Conservation (phyloP, 2,329 filamentous ascomycete genomes). For the Scedosporium aurantiacum region DNA sequence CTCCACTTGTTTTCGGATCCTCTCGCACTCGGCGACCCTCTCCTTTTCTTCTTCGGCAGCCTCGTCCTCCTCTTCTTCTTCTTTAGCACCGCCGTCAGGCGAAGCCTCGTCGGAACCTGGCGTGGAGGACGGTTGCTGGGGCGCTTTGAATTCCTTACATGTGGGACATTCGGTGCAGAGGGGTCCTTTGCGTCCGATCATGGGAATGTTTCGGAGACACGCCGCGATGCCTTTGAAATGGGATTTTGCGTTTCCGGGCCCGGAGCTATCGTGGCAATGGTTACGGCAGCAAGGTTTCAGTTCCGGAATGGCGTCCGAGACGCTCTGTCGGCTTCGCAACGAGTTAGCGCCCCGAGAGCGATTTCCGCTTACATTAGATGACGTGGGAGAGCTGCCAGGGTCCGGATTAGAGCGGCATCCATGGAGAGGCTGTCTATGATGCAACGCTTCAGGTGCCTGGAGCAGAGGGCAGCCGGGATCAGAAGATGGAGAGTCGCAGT, state of each 20-base stretch:
- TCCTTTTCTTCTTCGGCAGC: not conserved
- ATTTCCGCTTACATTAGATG: not conserved
- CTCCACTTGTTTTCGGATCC: not conserved
- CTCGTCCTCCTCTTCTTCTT: not conserved
- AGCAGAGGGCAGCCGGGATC: not conserved
- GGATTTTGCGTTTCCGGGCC: not conserved
- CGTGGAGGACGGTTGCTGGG: not conserved
- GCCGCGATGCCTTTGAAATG: not conserved
- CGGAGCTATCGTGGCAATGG: not conserved
- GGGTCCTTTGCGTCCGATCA: not conserved
- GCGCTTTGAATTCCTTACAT: not conserved
- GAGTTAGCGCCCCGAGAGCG: not conserved
- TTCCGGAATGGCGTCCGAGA: not conserved
- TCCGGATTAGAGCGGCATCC: not conserved
- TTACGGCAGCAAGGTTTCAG: not conserved
- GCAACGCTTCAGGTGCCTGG: not conserved
- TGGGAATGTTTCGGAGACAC: not conserved
- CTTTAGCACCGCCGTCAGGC: not conserved
- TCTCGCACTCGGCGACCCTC: not conserved
- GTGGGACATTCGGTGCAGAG: not conserved
- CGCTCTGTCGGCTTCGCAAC: not conserved
- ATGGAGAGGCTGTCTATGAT: not conserved
- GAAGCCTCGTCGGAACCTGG: not conserved
- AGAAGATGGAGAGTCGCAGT: not conserved
- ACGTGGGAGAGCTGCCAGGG: not conserved